These are phyloP conservation scores for Salvia sclarea DNA, from an alignment of 305 asterid species.

Conservation along the genomic window DNA sequence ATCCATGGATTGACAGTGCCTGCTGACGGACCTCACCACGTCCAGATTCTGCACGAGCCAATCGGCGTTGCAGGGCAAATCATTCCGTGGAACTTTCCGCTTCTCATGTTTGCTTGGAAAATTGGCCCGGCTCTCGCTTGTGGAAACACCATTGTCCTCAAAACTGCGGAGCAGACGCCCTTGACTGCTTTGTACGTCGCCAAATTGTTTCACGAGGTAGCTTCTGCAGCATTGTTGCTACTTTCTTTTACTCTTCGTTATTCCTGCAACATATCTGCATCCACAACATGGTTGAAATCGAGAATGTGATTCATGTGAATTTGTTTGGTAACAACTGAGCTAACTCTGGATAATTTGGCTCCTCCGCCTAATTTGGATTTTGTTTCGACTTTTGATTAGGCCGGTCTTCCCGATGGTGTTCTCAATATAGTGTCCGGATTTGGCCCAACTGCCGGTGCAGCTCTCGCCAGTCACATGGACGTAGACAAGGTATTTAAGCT, in stretches of 20 bases:
- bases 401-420: constrained; percentile 85
- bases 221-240: background rate
- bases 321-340: background rate
- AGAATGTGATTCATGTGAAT: background rate
- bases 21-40: constrained; percentile 67
- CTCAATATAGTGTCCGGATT: constrained; percentile 67
- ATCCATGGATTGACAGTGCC: constrained; percentile 76
- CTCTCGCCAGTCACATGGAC: constrained; percentile 82
- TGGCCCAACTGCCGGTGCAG: constrained; percentile 84
- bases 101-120: constrained; percentile 72
- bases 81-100: constrained; percentile 86
- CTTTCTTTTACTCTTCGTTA: background rate
- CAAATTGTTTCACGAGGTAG: constrained; percentile 69
- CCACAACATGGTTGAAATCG: background rate
- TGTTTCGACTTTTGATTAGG: constrained; percentile 43
- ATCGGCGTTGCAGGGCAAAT: constrained; percentile 82
- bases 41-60: constrained; percentile 71
- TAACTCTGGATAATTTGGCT: background rate
- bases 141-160: constrained; percentile 68
- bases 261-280: background rate
- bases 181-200: constrained; percentile 72
- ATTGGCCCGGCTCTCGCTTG: constrained; percentile 79
- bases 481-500: constrained; percentile 55
- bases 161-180: constrained; percentile 84
- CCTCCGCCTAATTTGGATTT: background rate